These are phyloP conservation scores for Filosporella fistucella DNA, from an alignment of 495 filamentous ascomycete genomes.

Conservation along the genomic window DNA sequence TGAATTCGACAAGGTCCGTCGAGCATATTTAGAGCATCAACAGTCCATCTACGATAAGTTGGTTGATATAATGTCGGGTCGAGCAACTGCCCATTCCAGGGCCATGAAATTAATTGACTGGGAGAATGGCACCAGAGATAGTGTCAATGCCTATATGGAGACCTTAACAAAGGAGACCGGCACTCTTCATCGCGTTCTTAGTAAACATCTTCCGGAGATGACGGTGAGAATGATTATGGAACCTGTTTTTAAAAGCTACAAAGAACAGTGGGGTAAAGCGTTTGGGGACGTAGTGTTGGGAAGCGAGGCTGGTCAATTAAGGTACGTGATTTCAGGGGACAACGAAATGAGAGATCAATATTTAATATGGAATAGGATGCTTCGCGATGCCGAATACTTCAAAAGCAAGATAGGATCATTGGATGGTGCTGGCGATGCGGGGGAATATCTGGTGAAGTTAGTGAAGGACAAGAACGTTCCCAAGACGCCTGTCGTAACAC, in stretches of 20 bases:
- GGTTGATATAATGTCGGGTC: conserved; percentile 88
- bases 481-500: conserved; percentile 4
- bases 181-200: conserved; percentile 82
- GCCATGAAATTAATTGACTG: conserved; percentile 74
- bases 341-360: neutral
- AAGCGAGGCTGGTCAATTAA: conserved; percentile 62
- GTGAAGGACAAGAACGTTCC: conserved; percentile 54
- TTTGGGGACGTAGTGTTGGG: conserved; percentile 62
- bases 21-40: conserved; percentile 90
- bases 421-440: conserved; percentile 71
- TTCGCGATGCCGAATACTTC: conserved; percentile 75
- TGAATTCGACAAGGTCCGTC: conserved; percentile 90
- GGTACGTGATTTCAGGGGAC: conserved; percentile 46
- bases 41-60: conserved; percentile 91
- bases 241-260: conserved; percentile 83
- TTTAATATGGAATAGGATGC: conserved; percentile 53
- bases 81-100: conserved; percentile 66
- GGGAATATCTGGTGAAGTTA: conserved; percentile 61
- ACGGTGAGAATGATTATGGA: conserved; percentile 83
- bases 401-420: conserved; percentile 69
- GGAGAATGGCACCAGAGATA: conserved; percentile 41
- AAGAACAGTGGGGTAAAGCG: conserved; percentile 73
- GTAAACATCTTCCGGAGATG: conserved; percentile 75
- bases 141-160: conserved; percentile 78
- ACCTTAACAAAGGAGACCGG: conserved; percentile 83